A percentile compares a stretch with the other conserved stretches of the same genome.
phyloP scores from a whole-genome alignment of 371 early-diverging fungal species.

The Mucor circinelloides region DNA sequence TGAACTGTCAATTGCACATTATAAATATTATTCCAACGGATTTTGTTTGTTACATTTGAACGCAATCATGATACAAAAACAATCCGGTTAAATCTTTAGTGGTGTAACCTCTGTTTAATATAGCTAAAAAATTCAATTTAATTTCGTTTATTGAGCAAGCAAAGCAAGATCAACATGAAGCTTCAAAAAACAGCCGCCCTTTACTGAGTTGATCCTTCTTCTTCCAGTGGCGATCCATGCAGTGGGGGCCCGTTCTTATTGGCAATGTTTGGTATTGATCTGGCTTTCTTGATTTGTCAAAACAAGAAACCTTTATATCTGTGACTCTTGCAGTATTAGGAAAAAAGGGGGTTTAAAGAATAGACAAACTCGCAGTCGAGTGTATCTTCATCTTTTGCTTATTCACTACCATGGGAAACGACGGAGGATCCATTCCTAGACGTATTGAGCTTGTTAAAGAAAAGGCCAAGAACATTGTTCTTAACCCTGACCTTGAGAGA shows the following conservation, averaged over 20 bases:
- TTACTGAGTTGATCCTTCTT: background rate
- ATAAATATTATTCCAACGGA: background rate
- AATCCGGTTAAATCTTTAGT: background rate
- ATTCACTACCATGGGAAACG: constrained; percentile 77
- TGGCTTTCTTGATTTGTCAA: too few relatives aligned
- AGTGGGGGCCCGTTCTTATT: background rate
- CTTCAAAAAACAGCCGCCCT: too few relatives aligned
- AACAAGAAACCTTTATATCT: background rate
- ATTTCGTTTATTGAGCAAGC: background rate
- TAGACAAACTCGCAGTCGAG: background rate
- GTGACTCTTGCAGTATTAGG: background rate
- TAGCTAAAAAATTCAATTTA: background rate
- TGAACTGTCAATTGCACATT: background rate
- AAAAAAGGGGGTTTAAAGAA: background rate
- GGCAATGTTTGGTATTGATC: background rate
- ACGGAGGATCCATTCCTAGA: constrained; percentile 96
- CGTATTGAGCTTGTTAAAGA: constrained; percentile 93
- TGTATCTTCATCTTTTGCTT: background rate
- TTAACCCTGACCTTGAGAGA: constrained; percentile 73
- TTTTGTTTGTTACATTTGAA: constrained; percentile 9
- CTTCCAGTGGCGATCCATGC: background rate
- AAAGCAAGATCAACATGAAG: background rate
- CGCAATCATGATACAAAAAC: background rate
- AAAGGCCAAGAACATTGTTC: constrained; percentile 74
- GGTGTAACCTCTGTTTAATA: background rate